These are phyloP conservation scores for Trichoderma oligosporum DNA, from an alignment of 2,329 filamentous ascomycete genomes.

Conservation along the genomic window DNA sequence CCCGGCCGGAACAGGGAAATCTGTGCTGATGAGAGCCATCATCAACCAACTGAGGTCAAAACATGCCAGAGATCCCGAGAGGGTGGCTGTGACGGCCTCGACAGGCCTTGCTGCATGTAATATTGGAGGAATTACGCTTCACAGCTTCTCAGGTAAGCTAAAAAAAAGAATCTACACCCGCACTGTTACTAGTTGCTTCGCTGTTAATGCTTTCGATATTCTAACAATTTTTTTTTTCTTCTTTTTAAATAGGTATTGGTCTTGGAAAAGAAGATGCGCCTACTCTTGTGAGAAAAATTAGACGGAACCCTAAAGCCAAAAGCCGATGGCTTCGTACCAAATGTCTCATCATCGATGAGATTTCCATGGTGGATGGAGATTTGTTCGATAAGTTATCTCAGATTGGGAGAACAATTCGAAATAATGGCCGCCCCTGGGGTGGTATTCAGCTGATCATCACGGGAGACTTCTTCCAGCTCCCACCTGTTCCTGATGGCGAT, in stretches of 20 bases:
- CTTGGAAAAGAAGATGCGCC: slow-evolving; percentile 84
- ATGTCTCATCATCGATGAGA: slow-evolving; percentile 85
- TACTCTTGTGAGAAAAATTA: slow-evolving; percentile 84
- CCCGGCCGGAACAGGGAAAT: slow-evolving; percentile 95
- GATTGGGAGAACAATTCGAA: slow-evolving; percentile 79
- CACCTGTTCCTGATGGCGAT: slow-evolving; percentile 79
- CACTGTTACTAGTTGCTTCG: neutral
- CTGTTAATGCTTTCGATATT: neutral
- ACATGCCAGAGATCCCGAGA: slow-evolving; percentile 70
- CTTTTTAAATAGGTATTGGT: slow-evolving; percentile 57
- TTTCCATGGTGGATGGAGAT: slow-evolving; percentile 98
- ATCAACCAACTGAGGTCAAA: slow-evolving; percentile 78
- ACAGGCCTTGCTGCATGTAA: slow-evolving; percentile 96
- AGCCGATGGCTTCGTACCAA: slow-evolving; percentile 86
- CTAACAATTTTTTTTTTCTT: neutral
- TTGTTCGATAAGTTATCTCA: slow-evolving; percentile 94
- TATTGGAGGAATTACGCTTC: slow-evolving; percentile 89
- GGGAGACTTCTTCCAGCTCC: slow-evolving; percentile 95
- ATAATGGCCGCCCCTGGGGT: slow-evolving; percentile 89
- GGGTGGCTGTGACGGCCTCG: slow-evolving; percentile 89
- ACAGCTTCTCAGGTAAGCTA: slow-evolving; percentile 78
- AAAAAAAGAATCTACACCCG: neutral
- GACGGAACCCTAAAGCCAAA: slow-evolving; percentile 81
- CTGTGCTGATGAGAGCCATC: slow-evolving; percentile 88
- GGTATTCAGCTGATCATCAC: slow-evolving; percentile 95